phyloP scores from a whole-genome alignment of 768 basidiomycete genomes.

The Calvatia gigantea region DNA sequence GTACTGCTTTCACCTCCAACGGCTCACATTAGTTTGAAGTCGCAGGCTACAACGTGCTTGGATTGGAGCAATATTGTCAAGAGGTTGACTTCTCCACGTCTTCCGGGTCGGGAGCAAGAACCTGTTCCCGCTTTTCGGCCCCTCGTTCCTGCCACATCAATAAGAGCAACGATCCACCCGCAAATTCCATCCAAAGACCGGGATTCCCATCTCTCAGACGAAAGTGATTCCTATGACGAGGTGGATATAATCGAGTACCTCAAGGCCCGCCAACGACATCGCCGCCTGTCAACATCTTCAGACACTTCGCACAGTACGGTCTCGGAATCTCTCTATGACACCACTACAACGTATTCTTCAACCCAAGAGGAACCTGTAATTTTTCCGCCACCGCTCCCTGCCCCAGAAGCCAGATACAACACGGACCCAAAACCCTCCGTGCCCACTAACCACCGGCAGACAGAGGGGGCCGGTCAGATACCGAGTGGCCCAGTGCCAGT shows the following conservation, averaged over 20 bases:
- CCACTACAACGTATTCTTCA: conserved; percentile 1
- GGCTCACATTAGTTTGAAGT: conserved; percentile 42
- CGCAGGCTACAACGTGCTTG: conserved; percentile 49
- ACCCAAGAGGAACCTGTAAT: not conserved
- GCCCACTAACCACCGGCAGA: not conserved
- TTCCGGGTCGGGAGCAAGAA: not conserved
- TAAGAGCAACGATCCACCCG: not conserved
- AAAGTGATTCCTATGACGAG: not conserved
- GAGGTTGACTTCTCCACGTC: not conserved
- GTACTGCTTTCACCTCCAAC: conserved; percentile 44
- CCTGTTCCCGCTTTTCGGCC: not conserved
- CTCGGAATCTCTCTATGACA: not conserved
- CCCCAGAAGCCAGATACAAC: not conserved
- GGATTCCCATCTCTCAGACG: not conserved
- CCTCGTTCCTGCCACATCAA: not conserved
- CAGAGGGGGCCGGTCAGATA: not conserved
- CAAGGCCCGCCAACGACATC: not conserved
- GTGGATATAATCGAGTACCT: not conserved
- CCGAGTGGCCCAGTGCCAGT: not conserved
- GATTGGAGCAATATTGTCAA: conserved; percentile 32
- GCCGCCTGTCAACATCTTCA: not conserved
- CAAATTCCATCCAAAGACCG: not conserved
- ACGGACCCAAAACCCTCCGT: not conserved
- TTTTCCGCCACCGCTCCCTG: not conserved
- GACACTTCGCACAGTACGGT: not conserved